A percentile compares a stretch with the other conserved stretches of the same genome.
These are phyloP conservation scores for Neurospora intermedia DNA, from an alignment of 495 filamentous ascomycete species.

Conservation along the genomic window DNA sequence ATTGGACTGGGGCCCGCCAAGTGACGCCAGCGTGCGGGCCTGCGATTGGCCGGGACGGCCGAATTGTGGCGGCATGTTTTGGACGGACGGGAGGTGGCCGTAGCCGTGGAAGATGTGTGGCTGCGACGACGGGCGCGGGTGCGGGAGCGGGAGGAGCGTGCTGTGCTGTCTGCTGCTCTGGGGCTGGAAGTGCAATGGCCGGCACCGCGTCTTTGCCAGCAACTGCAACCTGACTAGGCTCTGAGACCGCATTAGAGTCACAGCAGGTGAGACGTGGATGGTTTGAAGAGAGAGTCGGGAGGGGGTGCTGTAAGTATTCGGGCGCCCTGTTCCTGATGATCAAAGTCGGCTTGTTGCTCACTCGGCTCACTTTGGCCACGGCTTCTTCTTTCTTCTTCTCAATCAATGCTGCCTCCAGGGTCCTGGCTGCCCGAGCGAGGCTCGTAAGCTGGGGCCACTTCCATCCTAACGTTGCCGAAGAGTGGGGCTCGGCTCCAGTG, in stretches of 20 bases:
- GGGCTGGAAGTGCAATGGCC: conserved; percentile 2
- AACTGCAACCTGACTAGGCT: neutral
- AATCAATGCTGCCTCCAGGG: neutral
- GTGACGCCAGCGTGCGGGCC: conserved; percentile 21
- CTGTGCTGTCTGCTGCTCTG: neutral
- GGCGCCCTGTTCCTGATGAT: neutral
- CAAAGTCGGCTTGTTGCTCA: neutral
- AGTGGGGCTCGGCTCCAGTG: neutral
- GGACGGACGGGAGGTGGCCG: neutral
- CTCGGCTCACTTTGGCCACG: conserved; percentile 8
- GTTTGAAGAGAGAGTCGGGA: conserved; percentile 8
- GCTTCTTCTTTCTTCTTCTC: neutral
- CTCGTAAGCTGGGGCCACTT: neutral
- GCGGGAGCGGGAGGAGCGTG: neutral
- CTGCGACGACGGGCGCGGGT: neutral
- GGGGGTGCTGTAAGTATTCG: neutral
- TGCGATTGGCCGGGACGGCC: conserved; percentile 24
- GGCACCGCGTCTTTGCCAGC: conserved; percentile 2
- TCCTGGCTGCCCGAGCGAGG: neutral
- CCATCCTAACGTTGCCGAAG: neutral
- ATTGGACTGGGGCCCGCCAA: conserved; percentile 11
- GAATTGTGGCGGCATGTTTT: conserved; percentile 12
- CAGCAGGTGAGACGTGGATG: neutral
- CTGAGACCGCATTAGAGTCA: neutral
- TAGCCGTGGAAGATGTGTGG: neutral